Percentiles rank a stretch among this genome's conserved stretches.
Conservation (phyloP, 352 stramenopile genomes). For the Pythium grandisporangium region DNA sequence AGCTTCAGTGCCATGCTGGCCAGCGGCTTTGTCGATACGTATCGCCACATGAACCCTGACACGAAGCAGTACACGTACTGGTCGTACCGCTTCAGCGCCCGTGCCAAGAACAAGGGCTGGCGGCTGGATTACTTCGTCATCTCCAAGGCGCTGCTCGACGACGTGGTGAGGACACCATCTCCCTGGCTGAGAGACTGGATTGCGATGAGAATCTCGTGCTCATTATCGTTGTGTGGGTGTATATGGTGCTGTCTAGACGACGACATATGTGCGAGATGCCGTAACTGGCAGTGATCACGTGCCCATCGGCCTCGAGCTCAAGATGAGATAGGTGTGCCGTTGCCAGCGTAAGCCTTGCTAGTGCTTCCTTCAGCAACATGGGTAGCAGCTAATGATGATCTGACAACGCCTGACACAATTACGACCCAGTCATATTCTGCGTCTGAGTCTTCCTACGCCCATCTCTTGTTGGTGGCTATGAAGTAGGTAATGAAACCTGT, state of each 20-base stretch:
- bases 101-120: constrained; percentile 82
- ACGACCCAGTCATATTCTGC: too few species aligned
- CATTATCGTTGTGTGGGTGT: constrained; percentile 4
- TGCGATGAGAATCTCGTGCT: neutral
- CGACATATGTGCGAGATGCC: constrained; percentile 47
- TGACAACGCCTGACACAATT: too few species aligned
- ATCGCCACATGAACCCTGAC: constrained; percentile 53
- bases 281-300: constrained; percentile 76
- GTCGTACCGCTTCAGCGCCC: constrained; percentile 71
- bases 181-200: neutral
- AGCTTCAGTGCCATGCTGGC: constrained; percentile 59
- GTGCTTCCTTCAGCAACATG: too few species aligned
- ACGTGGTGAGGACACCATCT: constrained; percentile 33
- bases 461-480: too few species aligned
- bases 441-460: too few species aligned
- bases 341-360: too few species aligned
- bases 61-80: constrained; percentile 72
- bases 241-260: constrained; percentile 14
- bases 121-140: constrained; percentile 81
- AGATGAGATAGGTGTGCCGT: too few species aligned
- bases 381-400: too few species aligned
- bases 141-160: constrained; percentile 39
- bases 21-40: constrained; percentile 68
- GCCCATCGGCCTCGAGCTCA: constrained; percentile 60
- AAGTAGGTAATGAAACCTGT: too few species aligned